Conservation (phyloP, 345 rosid genomes). For the Syzygium oleosum region DNA sequence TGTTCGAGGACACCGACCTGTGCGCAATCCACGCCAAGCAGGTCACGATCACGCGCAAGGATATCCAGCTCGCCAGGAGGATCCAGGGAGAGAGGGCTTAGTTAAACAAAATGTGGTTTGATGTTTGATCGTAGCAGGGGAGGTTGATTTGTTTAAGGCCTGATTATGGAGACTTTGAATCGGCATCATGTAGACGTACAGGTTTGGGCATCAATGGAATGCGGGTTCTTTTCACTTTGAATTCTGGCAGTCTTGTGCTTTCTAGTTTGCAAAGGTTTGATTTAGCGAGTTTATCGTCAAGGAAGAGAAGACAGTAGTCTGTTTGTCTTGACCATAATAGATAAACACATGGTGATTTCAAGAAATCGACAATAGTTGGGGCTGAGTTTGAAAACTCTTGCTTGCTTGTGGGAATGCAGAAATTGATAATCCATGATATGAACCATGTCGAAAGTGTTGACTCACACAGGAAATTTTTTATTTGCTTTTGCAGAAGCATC, state of each 20-base stretch:
- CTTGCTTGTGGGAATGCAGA: not conserved
- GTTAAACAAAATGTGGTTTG: rapidly evolving
- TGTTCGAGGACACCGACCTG: not conserved
- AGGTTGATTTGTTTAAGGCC: not conserved
- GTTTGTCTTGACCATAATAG: not conserved
- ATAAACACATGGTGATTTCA: not conserved
- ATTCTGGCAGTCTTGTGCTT: not conserved
- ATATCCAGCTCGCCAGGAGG: not conserved
- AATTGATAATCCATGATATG: not conserved
- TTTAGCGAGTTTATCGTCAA: rapidly evolving
- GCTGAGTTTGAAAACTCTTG: too few relatives aligned
- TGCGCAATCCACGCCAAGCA: not conserved
- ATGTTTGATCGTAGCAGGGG: not conserved
- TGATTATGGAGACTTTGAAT: not conserved
- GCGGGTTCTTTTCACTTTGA: not conserved
- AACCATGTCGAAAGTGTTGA: not conserved
- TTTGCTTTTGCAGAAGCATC: not conserved
- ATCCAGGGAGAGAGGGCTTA: not conserved
- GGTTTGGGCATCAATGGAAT: not conserved
- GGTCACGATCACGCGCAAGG: not conserved
- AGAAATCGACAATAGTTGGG: rapidly evolving
- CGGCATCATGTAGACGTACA: not conserved
- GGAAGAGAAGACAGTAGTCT: not conserved
- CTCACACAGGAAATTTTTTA: too few relatives aligned
- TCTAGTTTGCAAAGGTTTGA: not conserved